phyloP scores from a whole-genome alignment of 208 protist species.

The Crithidia thermophila region DNA sequence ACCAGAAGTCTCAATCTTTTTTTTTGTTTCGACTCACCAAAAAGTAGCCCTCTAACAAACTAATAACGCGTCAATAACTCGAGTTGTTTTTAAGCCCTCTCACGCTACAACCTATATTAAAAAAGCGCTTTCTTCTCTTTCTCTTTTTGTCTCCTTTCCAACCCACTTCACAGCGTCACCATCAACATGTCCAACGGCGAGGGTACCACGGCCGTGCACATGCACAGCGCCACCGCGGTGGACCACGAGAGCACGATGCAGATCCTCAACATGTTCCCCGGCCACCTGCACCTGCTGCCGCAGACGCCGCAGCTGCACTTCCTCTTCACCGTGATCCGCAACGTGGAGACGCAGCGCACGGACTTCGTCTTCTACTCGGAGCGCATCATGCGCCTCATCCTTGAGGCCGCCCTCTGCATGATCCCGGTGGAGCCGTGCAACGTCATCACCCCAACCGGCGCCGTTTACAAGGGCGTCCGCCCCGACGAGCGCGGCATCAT shows the following conservation, averaged over 20 bases:
- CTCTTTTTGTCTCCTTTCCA: not conserved
- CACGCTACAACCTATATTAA: not conserved
- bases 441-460: conserved; percentile 93
- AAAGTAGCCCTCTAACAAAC: too few relatives aligned
- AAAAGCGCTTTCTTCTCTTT: not conserved
- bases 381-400: conserved; percentile 94
- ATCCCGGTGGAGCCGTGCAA: conserved; percentile 85
- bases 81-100: too few relatives aligned
- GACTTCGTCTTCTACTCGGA: conserved; percentile 98
- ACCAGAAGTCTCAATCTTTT: too few relatives aligned
- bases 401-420: conserved; percentile 92
- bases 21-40: too few relatives aligned
- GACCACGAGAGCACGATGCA: conserved; percentile 46
- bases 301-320: conserved; percentile 92
- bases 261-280: conserved; percentile 69
- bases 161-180: not conserved
- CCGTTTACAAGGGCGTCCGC: conserved; percentile 73
- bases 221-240: conserved; percentile 21
- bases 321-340: conserved; percentile 96
- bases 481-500: conserved; percentile 89
- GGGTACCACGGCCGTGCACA: conserved; percentile 24
- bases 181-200: conserved; percentile 2
- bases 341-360: conserved; percentile 86
- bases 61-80: too few relatives aligned
- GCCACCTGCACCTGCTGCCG: conserved; percentile 63